A percentile compares a stretch with the other conserved stretches of the same genome.
Evolutionary conservation across 2,329 filamentous ascomycete species (phyloP).

Genomic region (Pestalotiopsis sp.): DNA sequence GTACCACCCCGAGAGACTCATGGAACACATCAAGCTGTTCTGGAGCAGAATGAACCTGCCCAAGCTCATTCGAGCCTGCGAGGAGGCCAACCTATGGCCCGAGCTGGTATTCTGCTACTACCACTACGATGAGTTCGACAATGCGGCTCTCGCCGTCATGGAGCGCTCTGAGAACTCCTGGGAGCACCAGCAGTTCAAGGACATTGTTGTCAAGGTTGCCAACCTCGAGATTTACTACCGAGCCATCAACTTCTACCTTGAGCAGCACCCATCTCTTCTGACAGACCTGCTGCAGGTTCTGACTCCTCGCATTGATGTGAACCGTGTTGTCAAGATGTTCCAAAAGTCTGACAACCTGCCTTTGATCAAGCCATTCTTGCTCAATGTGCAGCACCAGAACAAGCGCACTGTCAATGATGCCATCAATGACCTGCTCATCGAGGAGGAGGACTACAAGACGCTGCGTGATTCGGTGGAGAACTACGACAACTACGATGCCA

Average conservation of each 20-base stretch:
- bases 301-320: conserved; percentile 94
- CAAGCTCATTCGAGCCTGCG: conserved; percentile 91
- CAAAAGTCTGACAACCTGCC: conserved; percentile 98
- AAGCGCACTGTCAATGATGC: conserved; percentile 98
- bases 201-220: conserved; percentile 95
- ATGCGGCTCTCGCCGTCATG: conserved; percentile 96
- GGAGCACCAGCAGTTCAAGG: conserved; percentile 99
- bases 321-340: conserved; percentile 99
- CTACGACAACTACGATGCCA: conserved; percentile 98
- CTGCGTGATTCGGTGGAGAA: conserved; percentile 96
- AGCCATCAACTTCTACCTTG: conserved; percentile 93
- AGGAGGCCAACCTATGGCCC: conserved; percentile 95
- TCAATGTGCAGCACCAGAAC: conserved; percentile 95
- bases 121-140: conserved; percentile 98
- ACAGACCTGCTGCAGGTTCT: conserved; percentile 94
- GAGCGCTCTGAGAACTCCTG: conserved; percentile 96
- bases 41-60: conserved; percentile 98
- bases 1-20: conserved; percentile 92
- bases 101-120: conserved; percentile 98
- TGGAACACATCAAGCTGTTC: conserved; percentile 99
- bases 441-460: conserved; percentile 99
- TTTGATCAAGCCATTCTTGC: conserved; percentile 96
- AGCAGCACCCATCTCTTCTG: conserved; percentile 92
- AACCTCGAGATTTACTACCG: conserved; percentile 99
- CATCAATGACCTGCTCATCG: conserved; percentile 95